Conservation (phyloP, 1,284 basidiomycete species). For the Hemileccinum hortonii region DNA sequence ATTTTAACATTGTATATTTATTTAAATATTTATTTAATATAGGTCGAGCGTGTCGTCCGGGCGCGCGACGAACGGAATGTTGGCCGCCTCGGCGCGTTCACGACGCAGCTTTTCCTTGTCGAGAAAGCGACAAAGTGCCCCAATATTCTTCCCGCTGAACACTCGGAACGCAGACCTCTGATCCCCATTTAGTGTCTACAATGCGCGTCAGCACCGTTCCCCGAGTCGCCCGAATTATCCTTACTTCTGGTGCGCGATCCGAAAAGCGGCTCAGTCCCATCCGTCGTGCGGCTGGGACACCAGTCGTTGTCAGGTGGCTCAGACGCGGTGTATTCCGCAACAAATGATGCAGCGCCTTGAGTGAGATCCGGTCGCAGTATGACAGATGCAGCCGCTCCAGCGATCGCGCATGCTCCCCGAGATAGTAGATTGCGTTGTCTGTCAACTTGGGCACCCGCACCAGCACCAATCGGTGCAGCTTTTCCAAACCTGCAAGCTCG, state of each 20-base stretch:
- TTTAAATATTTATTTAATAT: conserved; percentile 42
- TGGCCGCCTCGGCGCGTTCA: conserved; percentile 54
- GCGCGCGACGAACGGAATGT: conserved; percentile 56
- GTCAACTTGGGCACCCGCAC: conserved; percentile 71
- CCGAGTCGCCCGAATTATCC: no score
- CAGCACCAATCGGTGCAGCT: conserved; percentile 77
- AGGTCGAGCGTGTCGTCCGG: conserved; percentile 62
- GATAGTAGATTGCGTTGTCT: conserved; percentile 64
- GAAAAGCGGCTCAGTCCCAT: conserved; percentile 81
- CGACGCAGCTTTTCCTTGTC: conserved; percentile 62
- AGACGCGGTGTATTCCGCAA: conserved; percentile 64
- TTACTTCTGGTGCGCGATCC: conserved; percentile 70
- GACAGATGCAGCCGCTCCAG: conserved; percentile 86
- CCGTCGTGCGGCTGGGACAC: conserved; percentile 74
- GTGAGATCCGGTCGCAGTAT: conserved; percentile 81
- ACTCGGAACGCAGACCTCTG: conserved; percentile 79
- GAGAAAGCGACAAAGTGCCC: conserved; percentile 60
- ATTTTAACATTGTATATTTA: background rate
- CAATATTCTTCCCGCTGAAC: conserved; percentile 74
- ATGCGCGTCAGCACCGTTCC: conserved; percentile 19
- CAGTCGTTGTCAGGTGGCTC: conserved; percentile 80
- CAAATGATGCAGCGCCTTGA: conserved; percentile 77
- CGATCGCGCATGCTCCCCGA: conserved; percentile 62
- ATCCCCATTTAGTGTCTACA: conserved; percentile 52
- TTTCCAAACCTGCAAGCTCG: conserved; percentile 74